Conservation (phyloP, 805 yeast species). For the Metschnikowia corniflorae region DNA sequence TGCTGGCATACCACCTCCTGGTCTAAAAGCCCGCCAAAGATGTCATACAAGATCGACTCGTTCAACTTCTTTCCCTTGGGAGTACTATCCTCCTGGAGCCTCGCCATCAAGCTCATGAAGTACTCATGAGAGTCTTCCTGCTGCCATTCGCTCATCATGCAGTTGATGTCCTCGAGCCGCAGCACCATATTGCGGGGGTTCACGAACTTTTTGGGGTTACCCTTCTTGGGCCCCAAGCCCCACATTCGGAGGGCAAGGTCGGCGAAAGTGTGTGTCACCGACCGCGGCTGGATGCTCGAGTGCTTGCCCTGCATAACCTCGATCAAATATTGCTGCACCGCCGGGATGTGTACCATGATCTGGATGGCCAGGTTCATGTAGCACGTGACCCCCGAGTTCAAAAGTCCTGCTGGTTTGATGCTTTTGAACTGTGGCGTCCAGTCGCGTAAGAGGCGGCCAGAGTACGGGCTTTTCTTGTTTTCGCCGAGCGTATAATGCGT, state of each 20-base stretch:
- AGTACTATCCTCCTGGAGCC: slow-evolving; percentile 88
- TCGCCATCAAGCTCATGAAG: slow-evolving; percentile 83
- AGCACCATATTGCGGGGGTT: slow-evolving; percentile 74
- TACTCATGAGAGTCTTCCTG: slow-evolving; percentile 98
- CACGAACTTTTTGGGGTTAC: slow-evolving; percentile 42
- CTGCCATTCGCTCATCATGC: slow-evolving; percentile 96
- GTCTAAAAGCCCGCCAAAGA: slow-evolving; percentile 85
- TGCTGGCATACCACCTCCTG: slow-evolving; percentile 81
- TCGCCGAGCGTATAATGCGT: slow-evolving; percentile 59
- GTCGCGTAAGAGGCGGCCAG: slow-evolving; percentile 58
- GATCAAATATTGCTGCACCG: slow-evolving; percentile 75
- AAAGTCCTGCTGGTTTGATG: slow-evolving; percentile 67
- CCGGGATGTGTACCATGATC: slow-evolving; percentile 86
- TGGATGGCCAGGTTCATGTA: slow-evolving; percentile 95
- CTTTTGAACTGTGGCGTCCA: slow-evolving; percentile 56
- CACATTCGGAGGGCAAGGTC: slow-evolving; percentile 69
- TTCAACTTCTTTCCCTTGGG: slow-evolving; percentile 86
- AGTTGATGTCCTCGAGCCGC: slow-evolving; percentile 77
- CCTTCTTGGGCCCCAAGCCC: slow-evolving; percentile 40
- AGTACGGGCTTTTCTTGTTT: slow-evolving; percentile 55
- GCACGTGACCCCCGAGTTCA: slow-evolving; percentile 94
- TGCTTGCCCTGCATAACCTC: slow-evolving; percentile 58
- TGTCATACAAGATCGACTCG: slow-evolving; percentile 80
- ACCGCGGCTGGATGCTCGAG: slow-evolving; percentile 43
- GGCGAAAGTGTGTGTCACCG: slow-evolving; percentile 66